Evolutionary conservation across 1,284 basidiomycete species (phyloP), one percentile per base, ranked within the genome.

Genomic region (Vanrija humicola): DNA sequence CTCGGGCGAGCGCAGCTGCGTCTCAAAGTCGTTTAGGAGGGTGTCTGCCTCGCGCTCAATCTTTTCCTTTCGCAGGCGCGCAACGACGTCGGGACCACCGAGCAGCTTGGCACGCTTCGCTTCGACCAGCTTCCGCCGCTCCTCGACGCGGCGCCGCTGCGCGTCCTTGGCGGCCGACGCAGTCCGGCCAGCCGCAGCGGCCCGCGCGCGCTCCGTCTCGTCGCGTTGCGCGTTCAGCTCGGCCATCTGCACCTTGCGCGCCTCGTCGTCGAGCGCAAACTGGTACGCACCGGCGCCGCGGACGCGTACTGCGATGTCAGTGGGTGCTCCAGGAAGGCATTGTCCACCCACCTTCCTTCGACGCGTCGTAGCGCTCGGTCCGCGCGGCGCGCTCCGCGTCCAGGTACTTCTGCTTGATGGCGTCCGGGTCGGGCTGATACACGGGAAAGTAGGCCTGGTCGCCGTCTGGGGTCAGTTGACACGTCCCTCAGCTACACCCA

Each of bases 201-300:
- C 77, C 56, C 91, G 78, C 5, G 79, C 82, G 53, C 77, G 76
- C 63, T 83, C 82, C 1, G 94, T 97, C 69, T 93, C 89, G 21
- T 81, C 79, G 40, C 89, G 79, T 12, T 82, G 80, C 8, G 78
- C 71, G 45, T 81, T 82, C 15, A 98, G 75, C 48, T 86, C 85
- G 48, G 88, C 86, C 88, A 93, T 88, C 75, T 96, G 86, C 52
- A 78, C 76, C 59, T 76, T 75, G 34, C 94, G 82, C 28, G 81
- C 82, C 56, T 87, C 85, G 64, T 91, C 88, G 66, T 95, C 89
- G 1, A 74, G 81, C 3, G 89, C 88, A 73, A 98, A 94, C 66
- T 88, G 85, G 71, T 94, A 95, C 76, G 88, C 90, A 0, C 84
- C 93, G 0, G 93, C 92, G 34, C 89, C 94, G 66, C 86, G 86